Conservation (phyloP, 2,329 filamentous ascomycete genomes). For the Trichoderma koningii region DNA sequence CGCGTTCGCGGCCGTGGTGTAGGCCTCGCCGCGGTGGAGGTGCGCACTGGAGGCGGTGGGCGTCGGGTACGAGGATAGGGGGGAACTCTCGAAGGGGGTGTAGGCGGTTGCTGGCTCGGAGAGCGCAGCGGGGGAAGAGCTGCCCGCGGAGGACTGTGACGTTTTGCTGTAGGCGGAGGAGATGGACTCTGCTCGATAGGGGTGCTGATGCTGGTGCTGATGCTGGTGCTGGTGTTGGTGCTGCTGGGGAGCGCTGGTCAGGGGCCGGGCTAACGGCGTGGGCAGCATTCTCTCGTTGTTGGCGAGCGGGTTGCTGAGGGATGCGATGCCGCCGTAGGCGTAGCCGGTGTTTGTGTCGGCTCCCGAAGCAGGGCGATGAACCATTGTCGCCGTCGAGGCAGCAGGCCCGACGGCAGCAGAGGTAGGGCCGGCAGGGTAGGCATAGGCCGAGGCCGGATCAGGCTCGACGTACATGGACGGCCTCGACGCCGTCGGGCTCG, state of each 20-base stretch:
- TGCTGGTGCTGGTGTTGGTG: neutral
- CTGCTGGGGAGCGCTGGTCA: slow-evolving; percentile 30
- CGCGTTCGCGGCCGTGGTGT: slow-evolving; percentile 27
- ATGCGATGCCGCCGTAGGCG: slow-evolving; percentile 32
- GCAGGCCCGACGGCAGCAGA: neutral
- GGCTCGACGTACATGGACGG: slow-evolving; percentile 35
- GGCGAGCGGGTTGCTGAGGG: slow-evolving; percentile 25
- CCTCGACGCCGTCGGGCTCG: slow-evolving; percentile 20
- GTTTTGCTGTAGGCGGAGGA: slow-evolving; percentile 34
- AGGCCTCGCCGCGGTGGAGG: slow-evolving; percentile 26
- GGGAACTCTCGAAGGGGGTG: slow-evolving; percentile 26
- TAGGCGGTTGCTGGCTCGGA: slow-evolving; percentile 24
- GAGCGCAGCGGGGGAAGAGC: slow-evolving; percentile 24
- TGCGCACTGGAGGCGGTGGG: slow-evolving; percentile 2
- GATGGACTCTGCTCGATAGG: slow-evolving; percentile 35
- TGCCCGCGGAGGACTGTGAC: slow-evolving; percentile 12
- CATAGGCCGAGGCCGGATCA: slow-evolving; percentile 33
- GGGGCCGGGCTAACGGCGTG: slow-evolving; percentile 28
- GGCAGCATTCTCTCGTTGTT: slow-evolving; percentile 32
- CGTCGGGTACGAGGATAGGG: slow-evolving; percentile 21
- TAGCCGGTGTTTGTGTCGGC: slow-evolving; percentile 28
- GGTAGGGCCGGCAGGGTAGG: slow-evolving; percentile 31
- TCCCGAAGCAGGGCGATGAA: slow-evolving; percentile 28
- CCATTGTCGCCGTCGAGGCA: slow-evolving; percentile 20
- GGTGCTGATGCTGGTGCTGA: slow-evolving; percentile 1